Conservation (phyloP, 345 rosid species). For the Sapria himalayana region DNA sequence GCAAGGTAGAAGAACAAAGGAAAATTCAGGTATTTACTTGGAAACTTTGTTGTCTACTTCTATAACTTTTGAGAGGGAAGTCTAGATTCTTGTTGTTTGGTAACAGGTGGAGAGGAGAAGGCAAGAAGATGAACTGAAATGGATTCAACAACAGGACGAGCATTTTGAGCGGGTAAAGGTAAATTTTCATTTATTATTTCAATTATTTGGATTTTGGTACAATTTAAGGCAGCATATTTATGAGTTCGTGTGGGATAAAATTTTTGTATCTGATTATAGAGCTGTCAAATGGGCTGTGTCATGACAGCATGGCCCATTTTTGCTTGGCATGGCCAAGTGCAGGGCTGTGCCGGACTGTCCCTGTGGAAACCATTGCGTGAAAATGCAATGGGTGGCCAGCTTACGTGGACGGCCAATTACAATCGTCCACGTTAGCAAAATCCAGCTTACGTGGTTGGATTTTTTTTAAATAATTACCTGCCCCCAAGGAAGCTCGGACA, state of each 20-base stretch:
- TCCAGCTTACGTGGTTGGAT: too few relatives aligned
- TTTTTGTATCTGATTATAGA: background rate
- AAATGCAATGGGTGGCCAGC: too few relatives aligned
- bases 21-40: conserved; percentile 45
- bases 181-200: conserved; percentile 3
- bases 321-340: background rate
- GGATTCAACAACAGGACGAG: conserved; percentile 80
- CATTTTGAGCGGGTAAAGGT: conserved; percentile 76
- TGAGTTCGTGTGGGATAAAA: background rate
- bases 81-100: conserved; percentile 4
- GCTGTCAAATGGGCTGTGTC: background rate
- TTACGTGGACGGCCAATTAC: too few relatives aligned
- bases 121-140: conserved; percentile 75
- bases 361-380: too few relatives aligned
- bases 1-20: conserved; percentile 90
- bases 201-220: background rate
- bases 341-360: background rate
- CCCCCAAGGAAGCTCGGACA: too few relatives aligned
- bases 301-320: background rate
- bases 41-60: conserved; percentile 4
- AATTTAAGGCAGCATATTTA: too few relatives aligned
- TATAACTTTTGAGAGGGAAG: background rate
- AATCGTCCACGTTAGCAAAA: too few relatives aligned
- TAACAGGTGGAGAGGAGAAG: conserved; percentile 82
- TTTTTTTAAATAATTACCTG: too few relatives aligned